These are phyloP conservation scores for Solanum virginianum DNA, from an alignment of 257 asterid genomes.

Conservation along the genomic window DNA sequence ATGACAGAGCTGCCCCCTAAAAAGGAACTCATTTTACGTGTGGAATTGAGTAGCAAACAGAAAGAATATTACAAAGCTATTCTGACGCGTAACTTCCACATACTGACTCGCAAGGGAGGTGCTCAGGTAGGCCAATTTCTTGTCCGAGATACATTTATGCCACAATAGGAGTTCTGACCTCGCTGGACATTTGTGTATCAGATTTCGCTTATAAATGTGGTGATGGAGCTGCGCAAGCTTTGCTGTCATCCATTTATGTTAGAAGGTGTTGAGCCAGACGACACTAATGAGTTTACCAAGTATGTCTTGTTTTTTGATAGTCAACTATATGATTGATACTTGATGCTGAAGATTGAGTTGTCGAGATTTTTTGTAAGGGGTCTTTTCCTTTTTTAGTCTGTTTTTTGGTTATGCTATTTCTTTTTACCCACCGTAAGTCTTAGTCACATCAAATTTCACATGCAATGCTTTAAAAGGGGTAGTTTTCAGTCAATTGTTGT, in stretches of 20 bases:
- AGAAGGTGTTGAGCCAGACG: conserved; percentile 99
- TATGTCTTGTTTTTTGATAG: conserved; percentile 14
- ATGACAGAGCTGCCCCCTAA: conserved; percentile 93
- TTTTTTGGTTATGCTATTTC: neutral
- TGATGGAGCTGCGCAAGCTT: conserved; percentile 98
- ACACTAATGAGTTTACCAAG: conserved; percentile 68
- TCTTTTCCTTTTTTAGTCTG: neutral
- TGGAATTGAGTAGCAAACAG: conserved; percentile 88
- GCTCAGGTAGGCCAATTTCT: conserved; percentile 55
- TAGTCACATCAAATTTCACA: neutral
- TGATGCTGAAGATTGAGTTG: neutral
- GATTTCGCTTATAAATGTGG: conserved; percentile 96
- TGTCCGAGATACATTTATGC: conserved; percentile 1
- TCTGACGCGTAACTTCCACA: conserved; percentile 89
- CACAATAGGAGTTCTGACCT: conserved; percentile 3
- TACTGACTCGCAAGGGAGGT: conserved; percentile 93
- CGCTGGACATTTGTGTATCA: conserved; percentile 18
- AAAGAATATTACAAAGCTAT: conserved; percentile 96
- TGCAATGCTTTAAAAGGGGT: neutral
- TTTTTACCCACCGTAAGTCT: neutral
- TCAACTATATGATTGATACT: neutral
- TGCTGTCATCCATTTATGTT: conserved; percentile 97
- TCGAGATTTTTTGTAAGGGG: neutral
- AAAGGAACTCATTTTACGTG: conserved; percentile 90
- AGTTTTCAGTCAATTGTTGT: neutral